A percentile compares a stretch with the other conserved stretches of the same genome.
These are phyloP conservation scores for Salvia hispanica DNA, from an alignment of 257 asterid genomes.

Conservation along the genomic window DNA sequence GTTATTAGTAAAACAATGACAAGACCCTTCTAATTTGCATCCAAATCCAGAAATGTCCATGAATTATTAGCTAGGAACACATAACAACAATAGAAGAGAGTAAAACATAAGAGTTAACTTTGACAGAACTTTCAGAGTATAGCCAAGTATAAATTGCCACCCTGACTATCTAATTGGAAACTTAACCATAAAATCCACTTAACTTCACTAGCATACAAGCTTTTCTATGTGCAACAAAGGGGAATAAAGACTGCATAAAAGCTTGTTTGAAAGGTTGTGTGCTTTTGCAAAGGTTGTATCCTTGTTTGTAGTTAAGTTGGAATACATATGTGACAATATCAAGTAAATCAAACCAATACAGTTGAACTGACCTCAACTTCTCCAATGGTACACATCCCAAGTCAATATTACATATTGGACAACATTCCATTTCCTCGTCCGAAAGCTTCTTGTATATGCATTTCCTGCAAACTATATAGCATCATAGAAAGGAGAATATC, in stretches of 20 bases:
- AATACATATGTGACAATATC: not conserved
- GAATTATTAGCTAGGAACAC: not conserved
- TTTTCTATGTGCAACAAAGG: slow-evolving; percentile 19
- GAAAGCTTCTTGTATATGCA: slow-evolving; percentile 56
- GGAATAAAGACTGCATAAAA: slow-evolving; percentile 14
- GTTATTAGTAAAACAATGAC: slow-evolving; percentile 19
- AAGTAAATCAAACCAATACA: slow-evolving; percentile 8
- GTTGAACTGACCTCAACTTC: slow-evolving; percentile 56
- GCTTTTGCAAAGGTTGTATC: slow-evolving; percentile 1
- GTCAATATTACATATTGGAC: slow-evolving; percentile 57
- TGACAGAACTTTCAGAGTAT: not conserved
- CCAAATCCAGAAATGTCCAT: slow-evolving; percentile 13
- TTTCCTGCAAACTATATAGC: slow-evolving; percentile 55
- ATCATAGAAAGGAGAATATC: slow-evolving; percentile 23
- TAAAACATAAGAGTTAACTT: not conserved
- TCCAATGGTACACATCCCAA: slow-evolving; percentile 66
- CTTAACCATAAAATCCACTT: not conserved
- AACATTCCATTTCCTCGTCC: slow-evolving; percentile 46
- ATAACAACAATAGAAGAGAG: slow-evolving; percentile 8
- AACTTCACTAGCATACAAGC: not conserved
- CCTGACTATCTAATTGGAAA: slow-evolving; percentile 21
- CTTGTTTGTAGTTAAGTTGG: not conserved
- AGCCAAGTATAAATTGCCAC: not conserved
- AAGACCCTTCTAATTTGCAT: slow-evolving; percentile 1
- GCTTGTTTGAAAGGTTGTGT: not conserved